Percentiles rank a stretch among this genome's conserved stretches.
Conservation (phyloP, 179 eudicot genomes). For the Spergularia azorica region DNA sequence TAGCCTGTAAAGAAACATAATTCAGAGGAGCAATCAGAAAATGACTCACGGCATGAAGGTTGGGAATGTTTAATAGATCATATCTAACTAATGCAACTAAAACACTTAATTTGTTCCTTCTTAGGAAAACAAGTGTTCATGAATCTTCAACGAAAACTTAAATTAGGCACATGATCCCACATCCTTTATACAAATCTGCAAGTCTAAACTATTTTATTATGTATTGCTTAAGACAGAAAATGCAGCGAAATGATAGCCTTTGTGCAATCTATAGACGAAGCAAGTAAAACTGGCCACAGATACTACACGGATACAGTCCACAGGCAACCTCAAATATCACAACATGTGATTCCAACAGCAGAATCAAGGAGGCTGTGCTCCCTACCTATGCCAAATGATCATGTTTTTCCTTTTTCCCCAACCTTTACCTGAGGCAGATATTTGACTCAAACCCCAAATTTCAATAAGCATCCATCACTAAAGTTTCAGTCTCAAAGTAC, state of each 20-base stretch:
- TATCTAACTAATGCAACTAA: not conserved
- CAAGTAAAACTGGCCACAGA: not conserved
- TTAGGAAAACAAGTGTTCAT: no score
- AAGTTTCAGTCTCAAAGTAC: not conserved
- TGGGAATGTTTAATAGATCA: not conserved
- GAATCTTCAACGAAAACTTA: no score
- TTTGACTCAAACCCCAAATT: not conserved
- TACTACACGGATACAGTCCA: not conserved
- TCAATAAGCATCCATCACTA: not conserved
- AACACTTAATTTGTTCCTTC: not conserved
- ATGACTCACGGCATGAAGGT: not conserved
- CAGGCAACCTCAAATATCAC: no score
- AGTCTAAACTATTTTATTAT: no score
- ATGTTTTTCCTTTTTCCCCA: not conserved
- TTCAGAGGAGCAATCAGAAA: not conserved
- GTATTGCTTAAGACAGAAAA: no score
- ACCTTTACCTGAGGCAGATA: not conserved
- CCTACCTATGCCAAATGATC: not conserved
- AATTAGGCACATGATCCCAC: not conserved
- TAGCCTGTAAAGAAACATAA: constrained; percentile 52
- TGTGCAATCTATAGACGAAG: no score
- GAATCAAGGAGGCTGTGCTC: no score
- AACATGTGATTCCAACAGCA: no score
- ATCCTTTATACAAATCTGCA: not conserved
- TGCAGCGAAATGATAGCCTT: no score